phyloP scores from a whole-genome alignment of 371 early-diverging fungal species.

The Cokeromyces recurvatus region DNA sequence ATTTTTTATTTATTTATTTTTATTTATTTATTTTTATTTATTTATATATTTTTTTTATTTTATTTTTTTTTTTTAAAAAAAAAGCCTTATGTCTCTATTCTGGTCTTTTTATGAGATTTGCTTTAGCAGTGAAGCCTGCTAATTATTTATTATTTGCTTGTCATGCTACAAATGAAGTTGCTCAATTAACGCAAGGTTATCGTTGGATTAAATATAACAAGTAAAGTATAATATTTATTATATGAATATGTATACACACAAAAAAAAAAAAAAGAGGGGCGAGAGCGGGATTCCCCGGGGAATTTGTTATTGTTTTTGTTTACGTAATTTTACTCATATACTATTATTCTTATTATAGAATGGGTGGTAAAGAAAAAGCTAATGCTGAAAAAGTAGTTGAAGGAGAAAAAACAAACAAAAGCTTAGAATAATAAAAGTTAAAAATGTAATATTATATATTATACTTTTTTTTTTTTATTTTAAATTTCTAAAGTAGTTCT shows the following conservation, averaged over 20 bases:
- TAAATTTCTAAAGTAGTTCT: constrained; percentile 23
- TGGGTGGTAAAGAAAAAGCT: constrained; percentile 31
- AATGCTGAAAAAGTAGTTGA: constrained; percentile 11
- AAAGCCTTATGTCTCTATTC: constrained; percentile 78
- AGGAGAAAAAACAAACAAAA: neutral
- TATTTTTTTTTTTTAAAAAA: no score
- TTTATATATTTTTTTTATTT: neutral
- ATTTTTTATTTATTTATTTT: no score
- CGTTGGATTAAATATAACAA: constrained; percentile 77
- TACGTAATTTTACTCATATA: neutral
- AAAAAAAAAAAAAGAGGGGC: no score
- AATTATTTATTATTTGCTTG: constrained; percentile 92
- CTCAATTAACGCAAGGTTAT: constrained; percentile 83
- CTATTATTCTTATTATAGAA: constrained; percentile 12
- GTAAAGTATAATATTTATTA: constrained; percentile 20
- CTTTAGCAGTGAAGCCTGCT: constrained; percentile 86
- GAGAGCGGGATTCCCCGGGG: neutral
- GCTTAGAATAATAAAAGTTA: neutral
- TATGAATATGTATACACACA: no score
- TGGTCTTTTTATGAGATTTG: constrained; percentile 92
- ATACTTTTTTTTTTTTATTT: neutral
- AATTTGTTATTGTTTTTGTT: no score
- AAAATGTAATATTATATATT: no score
- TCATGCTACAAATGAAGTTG: constrained; percentile 87
- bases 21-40: no score